Conservation (phyloP, 148 eudicot genomes). For the Rhododendron mucronatum region DNA sequence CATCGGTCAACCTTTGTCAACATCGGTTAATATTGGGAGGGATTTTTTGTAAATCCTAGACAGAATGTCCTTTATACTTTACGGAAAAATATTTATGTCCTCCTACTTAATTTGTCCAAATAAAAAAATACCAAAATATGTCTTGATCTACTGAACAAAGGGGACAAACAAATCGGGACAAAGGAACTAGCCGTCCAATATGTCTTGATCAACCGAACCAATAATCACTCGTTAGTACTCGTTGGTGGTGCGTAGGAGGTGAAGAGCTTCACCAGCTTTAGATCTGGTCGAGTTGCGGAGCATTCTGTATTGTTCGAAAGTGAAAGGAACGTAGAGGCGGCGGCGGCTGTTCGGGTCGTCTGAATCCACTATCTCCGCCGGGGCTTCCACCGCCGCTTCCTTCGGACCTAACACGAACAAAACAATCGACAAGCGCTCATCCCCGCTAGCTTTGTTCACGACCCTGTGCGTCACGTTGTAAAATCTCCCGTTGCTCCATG, state of each 20-base stretch:
- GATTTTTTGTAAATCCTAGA: too few relatives aligned
- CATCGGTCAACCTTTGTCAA: too few relatives aligned
- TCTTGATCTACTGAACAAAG: too few relatives aligned
- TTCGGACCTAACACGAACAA: conserved; percentile 39
- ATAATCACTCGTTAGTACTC: too few relatives aligned
- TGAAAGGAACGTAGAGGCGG: conserved; percentile 31
- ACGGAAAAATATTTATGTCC: too few relatives aligned
- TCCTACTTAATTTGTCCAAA: too few relatives aligned
- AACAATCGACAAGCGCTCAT: conserved; percentile 39
- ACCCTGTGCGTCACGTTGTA: conserved; percentile 47
- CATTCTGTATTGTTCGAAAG: conserved; percentile 33
- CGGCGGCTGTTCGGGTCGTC: conserved; percentile 20
- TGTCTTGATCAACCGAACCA: too few relatives aligned
- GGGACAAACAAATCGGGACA: too few relatives aligned
- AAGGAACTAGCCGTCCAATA: too few relatives aligned
- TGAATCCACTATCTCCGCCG: conserved; percentile 25
- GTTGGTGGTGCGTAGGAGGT: not conserved
- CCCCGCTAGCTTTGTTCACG: conserved; percentile 26
- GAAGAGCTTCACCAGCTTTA: conserved; percentile 39
- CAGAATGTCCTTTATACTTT: too few relatives aligned
- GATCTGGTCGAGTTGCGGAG: conserved; percentile 31
- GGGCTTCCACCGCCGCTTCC: conserved; percentile 30
- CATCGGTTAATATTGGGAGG: too few relatives aligned
- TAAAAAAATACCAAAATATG: too few relatives aligned
- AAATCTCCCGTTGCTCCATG: conserved; percentile 54